Evolutionary conservation across 2,329 filamentous ascomycete genomes (phyloP), one percentile per base, ranked within the genome.

Genomic region (Penicillium sp.): DNA sequence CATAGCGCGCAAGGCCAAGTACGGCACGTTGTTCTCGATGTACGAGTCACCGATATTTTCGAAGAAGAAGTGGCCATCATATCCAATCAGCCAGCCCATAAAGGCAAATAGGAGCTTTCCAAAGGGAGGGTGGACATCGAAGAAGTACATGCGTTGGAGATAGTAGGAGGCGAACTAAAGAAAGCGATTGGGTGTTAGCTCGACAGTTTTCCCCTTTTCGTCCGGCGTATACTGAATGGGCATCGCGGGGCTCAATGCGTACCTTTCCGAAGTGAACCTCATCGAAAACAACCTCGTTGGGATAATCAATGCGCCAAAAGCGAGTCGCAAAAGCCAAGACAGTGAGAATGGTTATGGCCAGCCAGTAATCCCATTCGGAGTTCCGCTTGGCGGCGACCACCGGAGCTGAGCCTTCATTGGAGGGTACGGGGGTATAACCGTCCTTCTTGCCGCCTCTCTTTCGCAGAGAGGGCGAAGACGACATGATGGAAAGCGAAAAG

Each of bases 231-330:
- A n/a, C n/a, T n/a, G n/a, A 44, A 44, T 28, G 21, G 21, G 10
- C 26, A 18, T 36, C 16, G 16, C 33, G 5, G 23, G 67, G 45
- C 34, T 51, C 14, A 26, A n/a, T 10, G 13, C 82, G 55, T 81
- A 97, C 93, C 89, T 99, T 99, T 79, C 94, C 94, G 75, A 99
- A 99, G 78, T 99, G 94, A 54, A 99, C 94, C 77, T 99, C 94
- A 71, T 99, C 94, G 71, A 99, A 99, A 46, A 99, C 94, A 52
- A 99, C 94, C 79, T 97, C 90, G 71, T 96, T 88, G 14, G 94
- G 94, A 76, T 97, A 92, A 72, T 84, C 91, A 73, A 99, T 97
- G 59, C 92, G 92, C 86, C 90, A 97, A 81, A 99, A 99, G 59
- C 94, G 85, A 44, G 94, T 97, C 59, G 92, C 70, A 70, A 99